Base-by-base conservation (phyloP, 176 grass and related monocot genomes). In the Elaeis guineensis region DNA sequence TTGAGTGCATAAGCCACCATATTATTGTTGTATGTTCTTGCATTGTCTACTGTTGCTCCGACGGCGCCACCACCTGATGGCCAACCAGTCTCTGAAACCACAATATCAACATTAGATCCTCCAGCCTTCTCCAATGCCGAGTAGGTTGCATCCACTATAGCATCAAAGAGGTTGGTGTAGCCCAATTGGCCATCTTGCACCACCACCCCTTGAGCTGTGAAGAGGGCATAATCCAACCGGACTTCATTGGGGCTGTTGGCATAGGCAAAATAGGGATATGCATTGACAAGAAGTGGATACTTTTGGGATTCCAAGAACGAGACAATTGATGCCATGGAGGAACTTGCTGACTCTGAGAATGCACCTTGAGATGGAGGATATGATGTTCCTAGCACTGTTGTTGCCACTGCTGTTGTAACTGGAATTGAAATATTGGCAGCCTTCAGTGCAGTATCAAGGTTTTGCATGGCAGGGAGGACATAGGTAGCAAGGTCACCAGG, bases 1-100 rank as follows among this genome's bases (percentile, higher is more conserved):
- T 44, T 44, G 0, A 44, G 35, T 14, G 80, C 78, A 74, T 82
- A 74, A 52, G 56, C 51, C 19, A 96, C 72, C 26, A 87, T 53
- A 49, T 96, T 96, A 67, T 87, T 96, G 25, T 72, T 68, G 68
- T 96, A 96, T 50, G 65, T 65, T 71, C 65, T 74, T 50, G 91
- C 86, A 71, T 96, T 96, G 67, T 82, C 80, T 49, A 87, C 54
- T 17, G 68, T 82, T 28, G 86, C 83, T 8, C 83, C 86, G 0
- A 54, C 17, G 0, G 70, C 79, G 25, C 82, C 79, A 17, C 90
- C 90, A 14, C 79, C 82, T 12, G 90, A 95, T n/a, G 90, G 90
- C 90, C 90, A 95, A 12, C 90, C 90, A 4, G 86, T 90, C 73
- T 95, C 90, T 29, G 90, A 86, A 19, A 95, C 90, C 50, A 95